These are phyloP conservation scores for Euphorbia schlechtendalii DNA, from an alignment of 441 rosid genomes.

Conservation along the genomic window DNA sequence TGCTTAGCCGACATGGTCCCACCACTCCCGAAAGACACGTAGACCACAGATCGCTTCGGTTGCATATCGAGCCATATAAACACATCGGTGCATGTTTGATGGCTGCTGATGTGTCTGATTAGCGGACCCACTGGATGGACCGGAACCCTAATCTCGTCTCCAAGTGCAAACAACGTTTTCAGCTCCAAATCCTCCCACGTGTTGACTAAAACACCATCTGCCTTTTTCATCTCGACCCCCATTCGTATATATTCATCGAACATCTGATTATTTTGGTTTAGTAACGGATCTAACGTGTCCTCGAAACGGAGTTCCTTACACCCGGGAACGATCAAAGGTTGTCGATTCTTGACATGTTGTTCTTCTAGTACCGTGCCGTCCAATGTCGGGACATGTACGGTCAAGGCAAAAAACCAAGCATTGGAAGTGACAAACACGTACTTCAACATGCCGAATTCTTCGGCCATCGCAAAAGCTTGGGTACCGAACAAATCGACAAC, in stretches of 20 bases:
- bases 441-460: conserved; percentile 38
- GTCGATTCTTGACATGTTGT: conserved; percentile 22
- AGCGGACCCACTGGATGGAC: conserved; percentile 30
- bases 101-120: conserved; percentile 13
- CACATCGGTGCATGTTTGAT: conserved; percentile 9
- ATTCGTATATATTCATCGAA: conserved; percentile 4
- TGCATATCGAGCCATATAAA: conserved; percentile 36
- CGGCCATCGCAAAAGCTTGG: conserved; percentile 36
- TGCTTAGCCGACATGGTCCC: conserved; percentile 43
- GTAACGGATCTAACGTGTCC: conserved; percentile 24
- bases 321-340: conserved; percentile 41
- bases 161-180: conserved; percentile 18
- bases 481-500: conserved; percentile 48
- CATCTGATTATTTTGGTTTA: not conserved
- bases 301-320: conserved; percentile 27
- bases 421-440: conserved; percentile 39
- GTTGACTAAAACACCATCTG: conserved; percentile 34
- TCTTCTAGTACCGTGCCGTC: conserved; percentile 19
- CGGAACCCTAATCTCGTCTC: not conserved
- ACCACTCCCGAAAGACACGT: conserved; percentile 56
- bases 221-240: conserved; percentile 18
- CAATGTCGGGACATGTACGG: conserved; percentile 28
- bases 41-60: conserved; percentile 40
- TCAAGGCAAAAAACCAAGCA: conserved; percentile 52
- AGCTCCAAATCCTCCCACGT: conserved; percentile 35